Evolutionary conservation across 495 filamentous ascomycete genomes (phyloP), one percentile per base, ranked within the genome.

Genomic region (Aspergillus nanangensis): DNA sequence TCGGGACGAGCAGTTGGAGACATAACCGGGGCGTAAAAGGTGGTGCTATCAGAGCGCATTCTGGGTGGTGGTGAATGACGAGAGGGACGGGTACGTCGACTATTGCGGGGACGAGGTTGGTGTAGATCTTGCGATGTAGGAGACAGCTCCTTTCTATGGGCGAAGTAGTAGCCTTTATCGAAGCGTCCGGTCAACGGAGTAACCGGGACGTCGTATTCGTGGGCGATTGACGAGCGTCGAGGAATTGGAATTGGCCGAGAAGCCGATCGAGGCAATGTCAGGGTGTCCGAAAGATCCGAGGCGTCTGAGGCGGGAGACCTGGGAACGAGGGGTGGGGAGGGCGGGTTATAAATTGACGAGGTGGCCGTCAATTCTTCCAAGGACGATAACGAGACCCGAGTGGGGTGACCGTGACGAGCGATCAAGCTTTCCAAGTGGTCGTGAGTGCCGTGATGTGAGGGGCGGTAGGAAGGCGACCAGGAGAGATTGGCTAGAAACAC

Each of bases 281-380:
- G 59, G 13, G 55, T 51, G 1, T 63, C 67, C 9, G 63, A 58
- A 10, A 48, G 45, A 39, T 65, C 60, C 8, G 50, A 42, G 9
- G 50, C 43, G 1, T 56, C 50, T 10, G 41, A 36, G 31, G 49
- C 40, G 7, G 48, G 51, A 15, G 62, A 58, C 19, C 43, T 38
- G 20, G 59, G 46, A 34, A 47, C 52, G 32, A 47, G 39, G 33
- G 47, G 53, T 20, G 59, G 62, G 11, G 65, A 66, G 13, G 70
- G 50, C 61, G 77, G 41, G 75, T 83, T 65, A 63, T 86, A 47
- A 84, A 84, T 66, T 36, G 62, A 43, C 25, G 77, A 75, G 19
- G 85, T 90, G 38, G 88, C 88, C 50, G 68, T 74, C 40, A 69
- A 69, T 55, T 87, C 91, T 42, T 91, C 85, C 77, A 74, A 71